Percentiles rank a stretch among this genome's conserved stretches.
Conservation (phyloP, 257 asterid genomes). For the Nicotiana attenuata region DNA sequence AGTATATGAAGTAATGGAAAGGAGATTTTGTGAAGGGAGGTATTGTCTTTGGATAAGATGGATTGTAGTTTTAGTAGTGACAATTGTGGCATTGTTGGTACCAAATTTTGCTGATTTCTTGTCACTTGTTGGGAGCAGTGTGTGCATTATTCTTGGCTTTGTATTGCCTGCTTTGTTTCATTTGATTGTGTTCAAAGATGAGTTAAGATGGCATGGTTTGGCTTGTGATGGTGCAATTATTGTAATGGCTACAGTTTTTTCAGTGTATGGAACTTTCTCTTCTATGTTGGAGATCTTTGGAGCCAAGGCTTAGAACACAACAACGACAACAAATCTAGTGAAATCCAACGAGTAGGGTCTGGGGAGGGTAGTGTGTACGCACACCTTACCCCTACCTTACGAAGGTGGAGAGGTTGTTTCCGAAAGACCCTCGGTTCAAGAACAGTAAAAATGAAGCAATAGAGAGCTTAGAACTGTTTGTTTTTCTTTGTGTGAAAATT, state of each 20-base stretch:
- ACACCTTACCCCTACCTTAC: too few relatives aligned
- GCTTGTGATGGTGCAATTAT: constrained; percentile 7
- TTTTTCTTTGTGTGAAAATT: neutral
- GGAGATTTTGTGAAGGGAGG: constrained; percentile 6
- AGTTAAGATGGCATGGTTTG: constrained; percentile 11
- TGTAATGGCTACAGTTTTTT: neutral
- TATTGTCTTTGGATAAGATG: constrained; percentile 11
- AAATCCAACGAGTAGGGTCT: too few relatives aligned
- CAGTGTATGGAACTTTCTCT: constrained; percentile 10
- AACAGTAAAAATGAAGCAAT: too few relatives aligned
- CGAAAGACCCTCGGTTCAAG: too few relatives aligned
- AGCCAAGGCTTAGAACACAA: neutral
- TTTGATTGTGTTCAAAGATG: constrained; percentile 6
- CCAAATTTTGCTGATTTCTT: constrained; percentile 14
- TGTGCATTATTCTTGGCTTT: constrained; percentile 12
- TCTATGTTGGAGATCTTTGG: neutral
- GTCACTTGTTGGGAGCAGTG: constrained; percentile 13
- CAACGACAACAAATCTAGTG: too few relatives aligned
- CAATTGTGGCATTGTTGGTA: constrained; percentile 2
- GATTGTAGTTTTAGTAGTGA: neutral
- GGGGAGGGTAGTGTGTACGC: too few relatives aligned
- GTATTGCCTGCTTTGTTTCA: constrained; percentile 12
- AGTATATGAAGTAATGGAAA: constrained; percentile 1
- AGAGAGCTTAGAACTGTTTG: neutral
- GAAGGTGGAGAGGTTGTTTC: too few relatives aligned